Percentiles rank a stretch among this genome's conserved stretches.
Conservation (phyloP, 768 basidiomycete genomes). For the Psilocybe cubensis region DNA sequence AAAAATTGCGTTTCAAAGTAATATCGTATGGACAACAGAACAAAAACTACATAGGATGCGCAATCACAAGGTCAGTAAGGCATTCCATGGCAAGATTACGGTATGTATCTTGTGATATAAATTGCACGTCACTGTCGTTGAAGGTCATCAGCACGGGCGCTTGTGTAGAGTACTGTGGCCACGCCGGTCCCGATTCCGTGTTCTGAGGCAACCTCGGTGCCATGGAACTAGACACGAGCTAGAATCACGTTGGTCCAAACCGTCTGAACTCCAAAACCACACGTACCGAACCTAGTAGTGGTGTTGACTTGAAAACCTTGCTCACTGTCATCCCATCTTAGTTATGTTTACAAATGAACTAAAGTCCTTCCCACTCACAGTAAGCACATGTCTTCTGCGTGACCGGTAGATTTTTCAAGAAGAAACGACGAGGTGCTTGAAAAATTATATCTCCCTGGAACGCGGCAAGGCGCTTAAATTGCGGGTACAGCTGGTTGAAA, state of each 20-base stretch:
- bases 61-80: not conserved
- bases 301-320: slow-evolving; percentile 5
- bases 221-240: slow-evolving; percentile 41
- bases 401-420: slow-evolving; percentile 40
- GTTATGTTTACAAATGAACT: not conserved
- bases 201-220: slow-evolving; percentile 45
- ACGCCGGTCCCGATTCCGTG: slow-evolving; percentile 27
- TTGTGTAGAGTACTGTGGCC: slow-evolving; percentile 3
- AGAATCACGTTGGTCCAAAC: too few relatives aligned
- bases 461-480: slow-evolving; percentile 54
- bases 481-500: slow-evolving; percentile 16
- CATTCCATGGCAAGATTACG: not conserved
- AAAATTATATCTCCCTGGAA: slow-evolving; percentile 53
- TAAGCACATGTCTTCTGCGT: slow-evolving; percentile 49
- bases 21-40: too few relatives aligned
- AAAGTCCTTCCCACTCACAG: slow-evolving; percentile 26
- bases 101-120: slow-evolving; percentile 1
- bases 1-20: too few relatives aligned
- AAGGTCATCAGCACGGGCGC: not conserved
- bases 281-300: not conserved
- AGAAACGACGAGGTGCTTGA: slow-evolving; percentile 52
- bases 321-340: not conserved
- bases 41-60: not conserved
- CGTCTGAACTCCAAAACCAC: too few relatives aligned
- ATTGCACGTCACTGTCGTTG: not conserved